These are phyloP conservation scores for Annulohypoxylon truncatum DNA, from an alignment of 2,329 filamentous ascomycete species.

Conservation along the genomic window DNA sequence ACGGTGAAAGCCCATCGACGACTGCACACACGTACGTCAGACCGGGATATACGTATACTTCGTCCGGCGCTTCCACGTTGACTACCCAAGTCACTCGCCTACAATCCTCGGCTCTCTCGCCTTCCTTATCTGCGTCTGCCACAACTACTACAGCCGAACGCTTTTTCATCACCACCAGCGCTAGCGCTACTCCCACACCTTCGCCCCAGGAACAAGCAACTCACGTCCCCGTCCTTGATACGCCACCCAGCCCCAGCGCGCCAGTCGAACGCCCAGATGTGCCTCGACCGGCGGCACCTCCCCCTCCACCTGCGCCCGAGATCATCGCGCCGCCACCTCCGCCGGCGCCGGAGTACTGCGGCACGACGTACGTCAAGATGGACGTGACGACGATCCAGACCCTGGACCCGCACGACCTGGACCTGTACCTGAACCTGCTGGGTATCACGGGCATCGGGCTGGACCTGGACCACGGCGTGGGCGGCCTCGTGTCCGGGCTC, in stretches of 20 bases:
- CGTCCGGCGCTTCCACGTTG: not conserved
- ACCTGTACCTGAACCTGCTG: constrained; percentile 41
- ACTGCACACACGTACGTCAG: constrained; percentile 14
- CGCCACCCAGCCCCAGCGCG: not conserved
- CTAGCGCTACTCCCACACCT: not conserved
- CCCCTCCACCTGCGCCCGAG: not conserved
- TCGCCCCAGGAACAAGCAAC: constrained; percentile 2
- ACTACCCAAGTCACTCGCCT: constrained; percentile 1
- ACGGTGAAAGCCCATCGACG: not conserved
- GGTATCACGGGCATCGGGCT: constrained; percentile 19
- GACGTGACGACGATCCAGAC: constrained; percentile 39
- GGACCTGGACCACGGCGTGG: constrained; percentile 21
- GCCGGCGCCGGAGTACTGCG: constrained; percentile 33
- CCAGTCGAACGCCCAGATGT: constrained; percentile 2
- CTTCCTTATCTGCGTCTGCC: not conserved
- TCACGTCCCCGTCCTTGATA: not conserved
- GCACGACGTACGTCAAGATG: constrained; percentile 35
- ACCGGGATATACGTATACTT: constrained; percentile 16
- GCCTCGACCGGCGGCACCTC: constrained; percentile 1
- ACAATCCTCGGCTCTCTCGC: not conserved
- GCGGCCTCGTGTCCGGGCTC: constrained; percentile 13
- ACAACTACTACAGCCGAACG: not conserved
- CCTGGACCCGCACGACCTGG: constrained; percentile 37
- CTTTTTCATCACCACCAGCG: constrained; percentile 2
- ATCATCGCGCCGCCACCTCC: constrained; percentile 5